Conservation (phyloP, 1,284 basidiomycete genomes). For the Microbotryum intermedium region DNA sequence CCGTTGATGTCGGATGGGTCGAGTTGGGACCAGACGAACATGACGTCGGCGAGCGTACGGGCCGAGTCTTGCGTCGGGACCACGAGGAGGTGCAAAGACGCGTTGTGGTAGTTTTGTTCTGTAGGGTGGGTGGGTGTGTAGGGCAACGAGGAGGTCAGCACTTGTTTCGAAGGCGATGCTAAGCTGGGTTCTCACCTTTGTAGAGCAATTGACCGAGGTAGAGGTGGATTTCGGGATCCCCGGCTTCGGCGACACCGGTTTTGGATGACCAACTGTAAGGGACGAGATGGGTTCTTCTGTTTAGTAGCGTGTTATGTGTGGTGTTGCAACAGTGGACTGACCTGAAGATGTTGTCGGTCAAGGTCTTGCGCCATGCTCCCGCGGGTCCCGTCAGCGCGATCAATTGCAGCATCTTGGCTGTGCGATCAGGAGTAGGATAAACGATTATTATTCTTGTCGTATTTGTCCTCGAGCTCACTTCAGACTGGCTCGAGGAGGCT, state of each 20-base stretch:
- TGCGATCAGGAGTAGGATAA: background rate
- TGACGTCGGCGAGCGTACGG: slow-evolving; percentile 70
- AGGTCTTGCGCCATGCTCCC: slow-evolving; percentile 70
- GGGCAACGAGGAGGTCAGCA: background rate
- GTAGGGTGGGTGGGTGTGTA: too few relatives aligned
- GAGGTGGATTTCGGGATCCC: slow-evolving; percentile 74
- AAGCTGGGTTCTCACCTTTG: too few relatives aligned
- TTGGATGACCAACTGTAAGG: slow-evolving; percentile 66
- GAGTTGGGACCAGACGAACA: slow-evolving; percentile 61
- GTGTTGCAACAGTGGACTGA: slow-evolving; percentile 46
- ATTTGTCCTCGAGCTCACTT: too few relatives aligned
- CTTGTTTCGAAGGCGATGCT: too few relatives aligned
- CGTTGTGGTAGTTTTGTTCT: slow-evolving; percentile 66
- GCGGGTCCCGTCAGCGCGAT: slow-evolving; percentile 63
- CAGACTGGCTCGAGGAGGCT: too few relatives aligned
- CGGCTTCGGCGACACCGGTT: slow-evolving; percentile 63
- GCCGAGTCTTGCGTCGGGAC: slow-evolving; percentile 81
- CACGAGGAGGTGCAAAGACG: slow-evolving; percentile 70
- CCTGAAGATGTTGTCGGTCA: slow-evolving; percentile 68
- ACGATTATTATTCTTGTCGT: too few relatives aligned
- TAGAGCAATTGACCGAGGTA: slow-evolving; percentile 79
- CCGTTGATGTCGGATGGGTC: slow-evolving; percentile 35
- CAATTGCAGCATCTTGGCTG: slow-evolving; percentile 56
- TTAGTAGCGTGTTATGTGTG: background rate
- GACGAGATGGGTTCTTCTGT: background rate